These are phyloP conservation scores for Acorus calamus DNA, from an alignment of 106 monocot species.

Conservation along the genomic window DNA sequence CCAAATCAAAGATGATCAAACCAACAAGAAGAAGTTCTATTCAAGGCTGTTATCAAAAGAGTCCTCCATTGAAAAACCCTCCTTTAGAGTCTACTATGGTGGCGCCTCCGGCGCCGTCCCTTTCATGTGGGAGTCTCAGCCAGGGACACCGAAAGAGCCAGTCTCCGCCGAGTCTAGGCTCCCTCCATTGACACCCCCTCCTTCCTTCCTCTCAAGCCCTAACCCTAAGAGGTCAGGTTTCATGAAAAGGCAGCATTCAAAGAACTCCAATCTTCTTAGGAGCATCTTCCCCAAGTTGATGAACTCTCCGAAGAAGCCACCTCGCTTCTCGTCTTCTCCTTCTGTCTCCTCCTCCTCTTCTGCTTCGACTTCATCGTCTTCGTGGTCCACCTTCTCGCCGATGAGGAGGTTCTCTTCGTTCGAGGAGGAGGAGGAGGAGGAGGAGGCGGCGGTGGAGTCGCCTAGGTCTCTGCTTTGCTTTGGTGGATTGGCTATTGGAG, in stretches of 20 bases:
- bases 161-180: slow-evolving; percentile 3
- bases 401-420: slow-evolving; percentile 19
- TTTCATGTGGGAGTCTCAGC: slow-evolving; percentile 66
- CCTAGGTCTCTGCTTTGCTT: slow-evolving; percentile 30
- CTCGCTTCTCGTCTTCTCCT: no score
- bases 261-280: slow-evolving; percentile 1
- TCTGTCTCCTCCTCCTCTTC: no score
- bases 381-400: background rate
- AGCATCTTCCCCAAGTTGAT: slow-evolving; percentile 8
- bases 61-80: slow-evolving; percentile 13
- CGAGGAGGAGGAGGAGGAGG: slow-evolving; percentile 11
- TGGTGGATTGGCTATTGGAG: slow-evolving; percentile 2
- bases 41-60: slow-evolving; percentile 28
- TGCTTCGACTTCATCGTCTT: no score
- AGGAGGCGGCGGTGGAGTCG: slow-evolving; percentile 20
- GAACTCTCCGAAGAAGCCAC: slow-evolving; percentile 1
- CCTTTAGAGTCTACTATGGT: slow-evolving; percentile 53
- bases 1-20: slow-evolving; percentile 2
- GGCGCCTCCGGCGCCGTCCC: slow-evolving; percentile 41
- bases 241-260: background rate
- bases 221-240: slow-evolving; percentile 2
- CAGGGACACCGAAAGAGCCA: slow-evolving; percentile 51
- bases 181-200: slow-evolving; percentile 61
- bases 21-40: slow-evolving; percentile 24
- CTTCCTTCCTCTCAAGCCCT: slow-evolving; percentile 26